Evolutionary conservation across 805 yeast genomes (phyloP), one percentile per base, ranked within the genome.

Genomic region (Trichomonascus vanleenenianus): DNA sequence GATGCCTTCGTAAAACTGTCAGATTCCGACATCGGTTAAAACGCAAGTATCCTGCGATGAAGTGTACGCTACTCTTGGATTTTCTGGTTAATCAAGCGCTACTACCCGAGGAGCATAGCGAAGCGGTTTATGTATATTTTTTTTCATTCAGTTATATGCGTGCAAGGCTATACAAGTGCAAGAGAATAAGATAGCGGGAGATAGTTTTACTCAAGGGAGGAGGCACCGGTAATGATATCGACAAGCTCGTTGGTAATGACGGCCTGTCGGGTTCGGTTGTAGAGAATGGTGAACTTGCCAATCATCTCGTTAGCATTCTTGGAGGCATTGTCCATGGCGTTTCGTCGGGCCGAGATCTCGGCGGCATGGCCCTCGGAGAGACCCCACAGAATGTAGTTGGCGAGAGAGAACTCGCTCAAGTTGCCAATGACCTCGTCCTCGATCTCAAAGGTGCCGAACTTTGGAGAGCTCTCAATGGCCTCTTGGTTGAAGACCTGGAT

Each of bases 281-380:
- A 93, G 72, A 93, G 81, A 70, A 93, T 93, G 58, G 97, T 84
- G 84, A 85, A 91, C 66, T 79, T 83, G 74, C 78, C 81, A 67
- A 93, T 93, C 97, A 93, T 93, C 63, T 93, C 98, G 74, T 95
- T 96, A 54, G 98, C 98, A 68, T 91, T 91, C 93, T 93, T 91
- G 59, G 97, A 88, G 53, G 98, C 98, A 66, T 93, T 93, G 74
- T 91, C 98, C 98, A 91, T 91, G 59, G 98, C 97, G 68, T 87
- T 91, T 81, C 98, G 89, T 82, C 98, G 89, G 50, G 98, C 96
- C 55, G 94, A 83, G 57, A 89, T 78, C 77, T 91, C 98, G 49
- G 97, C 85, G 51, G 97, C 97, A 71, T 91, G 89, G 71, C 97
- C 97, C 68, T 93, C 96, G 55, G 97, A 91, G 77, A 89, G 78